Evolutionary conservation across 2,329 filamentous ascomycete species (phyloP).

Genomic region (Leptographium lundbergii): DNA sequence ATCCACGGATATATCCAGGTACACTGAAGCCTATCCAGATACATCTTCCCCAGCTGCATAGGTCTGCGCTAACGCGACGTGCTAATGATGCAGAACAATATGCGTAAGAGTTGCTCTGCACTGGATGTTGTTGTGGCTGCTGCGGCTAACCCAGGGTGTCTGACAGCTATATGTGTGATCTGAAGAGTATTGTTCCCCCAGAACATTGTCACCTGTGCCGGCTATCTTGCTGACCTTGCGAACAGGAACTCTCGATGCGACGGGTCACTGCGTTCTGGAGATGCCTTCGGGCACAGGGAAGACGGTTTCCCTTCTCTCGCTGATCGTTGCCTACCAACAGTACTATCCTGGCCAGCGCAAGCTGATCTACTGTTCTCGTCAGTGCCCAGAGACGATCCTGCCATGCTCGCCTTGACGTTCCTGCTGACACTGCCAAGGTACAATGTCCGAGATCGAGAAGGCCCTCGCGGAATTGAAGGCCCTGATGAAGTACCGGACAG

Average conservation of each 20-base stretch:
- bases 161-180: slow-evolving; percentile 41
- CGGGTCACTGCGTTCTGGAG: slow-evolving; percentile 90
- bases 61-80: neutral
- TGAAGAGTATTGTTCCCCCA: slow-evolving; percentile 30
- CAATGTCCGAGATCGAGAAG: slow-evolving; percentile 99
- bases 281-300: slow-evolving; percentile 99
- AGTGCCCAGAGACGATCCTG: slow-evolving; percentile 4
- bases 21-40: neutral
- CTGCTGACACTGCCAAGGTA: slow-evolving; percentile 34
- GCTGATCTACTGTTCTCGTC: slow-evolving; percentile 94
- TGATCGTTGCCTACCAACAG: slow-evolving; percentile 95
- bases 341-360: slow-evolving; percentile 88
- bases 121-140: neutral
- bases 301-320: slow-evolving; percentile 84
- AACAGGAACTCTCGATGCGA: slow-evolving; percentile 69
- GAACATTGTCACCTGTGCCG: too few species aligned
- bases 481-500: slow-evolving; percentile 85
- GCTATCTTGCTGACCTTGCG: neutral
- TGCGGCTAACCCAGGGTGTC: neutral
- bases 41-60: neutral
- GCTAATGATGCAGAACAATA: slow-evolving; percentile 33
- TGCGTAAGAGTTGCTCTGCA: slow-evolving; percentile 18
- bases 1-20: slow-evolving; percentile 38
- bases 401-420: too few species aligned
- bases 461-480: slow-evolving; percentile 82